Base-by-base conservation (phyloP, 106 monocot species). In the Hemerocallis citrina region DNA sequence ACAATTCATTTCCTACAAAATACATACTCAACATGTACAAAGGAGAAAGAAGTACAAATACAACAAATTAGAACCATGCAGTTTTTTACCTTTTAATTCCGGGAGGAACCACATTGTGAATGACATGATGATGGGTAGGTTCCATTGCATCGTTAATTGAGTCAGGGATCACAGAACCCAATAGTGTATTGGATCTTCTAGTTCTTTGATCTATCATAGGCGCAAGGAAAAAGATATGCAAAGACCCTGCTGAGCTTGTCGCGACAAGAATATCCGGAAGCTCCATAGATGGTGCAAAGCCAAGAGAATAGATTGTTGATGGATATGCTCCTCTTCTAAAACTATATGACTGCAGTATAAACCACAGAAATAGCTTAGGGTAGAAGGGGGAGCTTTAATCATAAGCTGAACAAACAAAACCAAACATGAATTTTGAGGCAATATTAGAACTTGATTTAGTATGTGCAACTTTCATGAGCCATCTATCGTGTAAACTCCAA, bases 241-340 rank as follows among this genome's bases (percentile, higher is more conserved):
- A 71, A 61, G 95, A 90, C 17, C 95, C 95, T 57, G 95, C 84
- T 56, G 81, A 96, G 52, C 90, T 96, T 47, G 86, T 83, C 32
- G 84, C 85, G 28, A 84, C 69, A 74, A 96, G 90, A 86, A 90
- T 67, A 58, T 96, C 90, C 17, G 95, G 95, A 34, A 87, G 48
- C 17, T 90, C 95, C 47, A 49, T 25, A n/a, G 83, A 90, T 62
- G 90, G 86, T 34, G 72, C 78, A 86, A 96, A 96, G 61, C 86
- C 78, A 14, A 96, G 52, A n/a, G 95, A 96, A 69, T 90, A 90
- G 51, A 96, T 87, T 31, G 79, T 81, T 69, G 95, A 96, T 60
- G 95, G 57, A 69, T 90, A 96, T 61, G 95, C 61, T 43, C 95
- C 95, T 72, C 95, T 86, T 38, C 95, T 63, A 32, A 96, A 87